Base-by-base conservation (phyloP, 2,329 filamentous ascomycete species). In the Xylaria digitata region DNA sequence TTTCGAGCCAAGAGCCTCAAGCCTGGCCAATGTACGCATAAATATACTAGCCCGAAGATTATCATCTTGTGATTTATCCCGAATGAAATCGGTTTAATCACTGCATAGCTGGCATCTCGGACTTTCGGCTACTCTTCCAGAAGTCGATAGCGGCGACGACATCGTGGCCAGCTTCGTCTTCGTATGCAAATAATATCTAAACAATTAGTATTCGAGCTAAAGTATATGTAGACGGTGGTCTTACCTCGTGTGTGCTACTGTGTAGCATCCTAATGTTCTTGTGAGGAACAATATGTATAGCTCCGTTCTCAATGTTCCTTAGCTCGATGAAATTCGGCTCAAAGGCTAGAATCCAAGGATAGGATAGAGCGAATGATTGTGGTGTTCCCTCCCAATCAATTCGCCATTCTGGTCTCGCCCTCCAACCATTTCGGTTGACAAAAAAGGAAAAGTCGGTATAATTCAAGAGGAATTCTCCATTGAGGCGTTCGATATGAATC, bases 371-470 rank as follows among this genome's bases (percentile, higher is more conserved):
- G 80, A 99, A 99, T 65, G 90, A 91, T 75, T 93, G 91, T 46
- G 96, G 96, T 50, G 89, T 92, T 63, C 96, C 96, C 82, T 99
- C 96, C 96, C 96, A 99, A 70, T 95, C 92, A 76, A 99, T 97
- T 75, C 92, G 90, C 96, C 96, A 99, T 80, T 99, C 96, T 5
- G 94, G 94, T 75, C 94, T 87, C 61, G 95, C 95, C 70, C 96
- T 90, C 96, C 96, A 99, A 43, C 96, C 96, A 79, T 99, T 98
- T 75, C 96, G 89, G 81, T 99, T 98, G 77, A 99, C 96, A 76
- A 98, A 99, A 87, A 99, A 99, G 13, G 93, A 97, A 81, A 97
- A 99, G 79, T 99, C 96, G 4, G 93, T 96, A 82, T 99, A 99
- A 80, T 97, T 98, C 70, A 99, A 89, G 73, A 99, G 81, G 84